Conservation (phyloP, 1,284 basidiomycete genomes). For the Cryptococcus hybrid region DNA sequence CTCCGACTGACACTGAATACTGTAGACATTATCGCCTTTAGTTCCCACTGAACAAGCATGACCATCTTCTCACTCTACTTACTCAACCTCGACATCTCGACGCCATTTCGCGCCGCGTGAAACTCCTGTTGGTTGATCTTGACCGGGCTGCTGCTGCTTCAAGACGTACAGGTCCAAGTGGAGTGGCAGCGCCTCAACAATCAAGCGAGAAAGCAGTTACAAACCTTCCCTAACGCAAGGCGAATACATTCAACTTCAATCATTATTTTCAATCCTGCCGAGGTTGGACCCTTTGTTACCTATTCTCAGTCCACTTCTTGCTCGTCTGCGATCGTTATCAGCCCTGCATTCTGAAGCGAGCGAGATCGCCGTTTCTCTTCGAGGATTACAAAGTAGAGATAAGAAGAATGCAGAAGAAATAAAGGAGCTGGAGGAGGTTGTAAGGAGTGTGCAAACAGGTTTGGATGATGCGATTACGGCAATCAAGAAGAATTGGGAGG, state of each 20-base stretch:
- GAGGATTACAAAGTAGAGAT: slow-evolving; percentile 70
- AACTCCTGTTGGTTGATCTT: slow-evolving; percentile 86
- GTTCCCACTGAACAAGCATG: slow-evolving; percentile 76
- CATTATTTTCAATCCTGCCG: slow-evolving; percentile 67
- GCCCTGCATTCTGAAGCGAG: slow-evolving; percentile 77
- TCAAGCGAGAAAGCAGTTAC: slow-evolving; percentile 3
- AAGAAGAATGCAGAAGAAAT: slow-evolving; percentile 62
- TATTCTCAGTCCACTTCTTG: slow-evolving; percentile 86
- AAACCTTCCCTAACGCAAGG: slow-evolving; percentile 52
- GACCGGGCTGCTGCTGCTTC: slow-evolving; percentile 69
- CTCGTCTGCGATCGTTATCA: slow-evolving; percentile 78
- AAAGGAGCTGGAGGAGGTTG: slow-evolving; percentile 65
- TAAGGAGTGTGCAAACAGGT: slow-evolving; percentile 69
- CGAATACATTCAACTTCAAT: slow-evolving; percentile 57
- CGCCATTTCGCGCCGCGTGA: slow-evolving; percentile 90
- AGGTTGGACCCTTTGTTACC: slow-evolving; percentile 84
- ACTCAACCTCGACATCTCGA: slow-evolving; percentile 96
- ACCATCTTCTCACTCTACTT: slow-evolving; percentile 71
- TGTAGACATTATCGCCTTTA: slow-evolving; percentile 65
- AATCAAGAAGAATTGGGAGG: slow-evolving; percentile 65
- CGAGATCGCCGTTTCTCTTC: slow-evolving; percentile 61
- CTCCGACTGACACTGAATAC: slow-evolving; percentile 12
- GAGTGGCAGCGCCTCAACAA: slow-evolving; percentile 49
- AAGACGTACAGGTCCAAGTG: slow-evolving; percentile 32
- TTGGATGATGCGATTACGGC: slow-evolving; percentile 66